These are phyloP conservation scores for Recurvomyces mirabilis DNA, from an alignment of 495 filamentous ascomycete species.

Conservation along the genomic window DNA sequence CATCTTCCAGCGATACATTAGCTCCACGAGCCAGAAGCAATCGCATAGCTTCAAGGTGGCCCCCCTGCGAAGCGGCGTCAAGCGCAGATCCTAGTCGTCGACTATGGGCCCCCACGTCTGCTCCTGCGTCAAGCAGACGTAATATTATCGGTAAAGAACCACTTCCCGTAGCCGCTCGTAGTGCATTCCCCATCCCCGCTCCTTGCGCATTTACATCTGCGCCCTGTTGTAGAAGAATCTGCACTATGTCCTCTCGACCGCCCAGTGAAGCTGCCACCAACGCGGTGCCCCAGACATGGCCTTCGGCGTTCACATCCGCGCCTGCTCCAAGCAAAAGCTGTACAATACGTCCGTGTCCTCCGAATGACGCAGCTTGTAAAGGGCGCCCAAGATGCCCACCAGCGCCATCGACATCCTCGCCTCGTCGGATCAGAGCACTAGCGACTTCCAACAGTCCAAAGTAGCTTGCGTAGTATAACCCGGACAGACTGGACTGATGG, in stretches of 20 bases:
- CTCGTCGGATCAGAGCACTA: too few relatives aligned
- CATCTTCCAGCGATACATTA: too few relatives aligned
- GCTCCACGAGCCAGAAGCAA: too few relatives aligned
- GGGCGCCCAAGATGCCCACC: too few relatives aligned
- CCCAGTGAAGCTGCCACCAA: background rate
- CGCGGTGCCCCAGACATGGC: background rate
- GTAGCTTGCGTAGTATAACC: too few relatives aligned
- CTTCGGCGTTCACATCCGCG: background rate
- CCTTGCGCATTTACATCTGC: background rate
- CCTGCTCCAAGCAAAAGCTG: background rate
- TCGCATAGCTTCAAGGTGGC: background rate
- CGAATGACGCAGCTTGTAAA: background rate
- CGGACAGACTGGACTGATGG: too few relatives aligned
- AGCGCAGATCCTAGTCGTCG: background rate
- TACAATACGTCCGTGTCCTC: background rate
- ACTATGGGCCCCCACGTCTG: background rate
- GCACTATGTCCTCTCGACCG: background rate
- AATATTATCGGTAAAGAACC: background rate
- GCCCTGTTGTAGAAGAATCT: background rate
- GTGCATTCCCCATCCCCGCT: background rate
- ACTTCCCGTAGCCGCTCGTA: background rate
- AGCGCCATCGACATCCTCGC: too few relatives aligned
- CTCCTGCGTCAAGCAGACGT: background rate
- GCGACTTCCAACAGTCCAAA: too few relatives aligned
- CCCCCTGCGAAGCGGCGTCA: background rate